Base-by-base conservation (phyloP, 805 yeast species). In the Metschnikowia bowlesiae region DNA sequence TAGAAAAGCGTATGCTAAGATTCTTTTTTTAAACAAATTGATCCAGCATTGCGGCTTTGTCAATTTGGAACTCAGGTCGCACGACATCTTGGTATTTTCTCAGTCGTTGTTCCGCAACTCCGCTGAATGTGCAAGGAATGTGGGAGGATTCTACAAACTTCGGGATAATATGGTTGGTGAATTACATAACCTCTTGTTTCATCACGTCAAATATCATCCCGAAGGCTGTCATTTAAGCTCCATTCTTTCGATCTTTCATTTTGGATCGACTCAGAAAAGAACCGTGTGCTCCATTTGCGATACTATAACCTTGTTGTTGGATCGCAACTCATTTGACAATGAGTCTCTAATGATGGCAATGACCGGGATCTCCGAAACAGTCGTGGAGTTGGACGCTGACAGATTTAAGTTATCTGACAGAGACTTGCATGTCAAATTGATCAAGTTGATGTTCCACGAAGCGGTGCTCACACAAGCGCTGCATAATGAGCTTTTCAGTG, bases 401-500 rank as follows among this genome's bases (percentile, higher is more conserved):
- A 71, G 95, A 44, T 68, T 89, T 36, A 78, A 84, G 30, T 69
- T 87, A 38, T 78, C 79, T 40, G 94, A 89, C 54, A 79, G 82
- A 46, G 74, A 74, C 11, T 70, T 88, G 43, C 96, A 90, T 57
- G 61, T 79, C 11, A 51, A 60, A 0, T 71, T 86, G 30, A 81
- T 89, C 26, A 68, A 76, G n/a, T 61, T 82, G 0, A 41, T 83
- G 7, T 74, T 80, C 47, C 68, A 78, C 54, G 64, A 71, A 3
- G 56, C 53, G 2, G 52, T 84, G 6, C 54, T 87, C 39, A 59
- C 50, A 6, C 56, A 57, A 8, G 73, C 85, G 0, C 57, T 66
- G 1, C 18, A 59, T 1, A 64, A 63, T 52, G 63, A 57, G 11
- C 54, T 49, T 1, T 55, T 73, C 16, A 61, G 67, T 9, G 61